These are phyloP conservation scores for Phytophthora sansomeana DNA, from an alignment of 352 stramenopile genomes.

Conservation along the genomic window DNA sequence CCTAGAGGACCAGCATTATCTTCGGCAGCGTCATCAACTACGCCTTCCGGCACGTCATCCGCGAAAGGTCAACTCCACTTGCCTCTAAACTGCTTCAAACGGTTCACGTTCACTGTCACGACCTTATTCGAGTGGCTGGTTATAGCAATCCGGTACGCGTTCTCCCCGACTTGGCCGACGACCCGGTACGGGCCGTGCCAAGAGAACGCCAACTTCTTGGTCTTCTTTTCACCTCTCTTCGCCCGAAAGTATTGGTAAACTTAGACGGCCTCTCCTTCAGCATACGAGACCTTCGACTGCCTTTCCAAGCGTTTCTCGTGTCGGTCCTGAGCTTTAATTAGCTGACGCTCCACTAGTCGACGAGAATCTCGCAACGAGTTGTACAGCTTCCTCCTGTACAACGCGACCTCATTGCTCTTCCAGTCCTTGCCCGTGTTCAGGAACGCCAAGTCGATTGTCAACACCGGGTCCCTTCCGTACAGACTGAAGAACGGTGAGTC, in stretches of 20 bases:
- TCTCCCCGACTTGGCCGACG: not conserved
- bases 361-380: not conserved
- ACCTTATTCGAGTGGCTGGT: not conserved
- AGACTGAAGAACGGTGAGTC: slow-evolving; percentile 4
- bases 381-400: not conserved
- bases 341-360: slow-evolving; percentile 1
- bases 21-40: too few species aligned
- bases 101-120: slow-evolving; percentile 8
- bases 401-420: slow-evolving; percentile 1
- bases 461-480: slow-evolving; percentile 1
- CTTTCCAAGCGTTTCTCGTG: not conserved
- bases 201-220: slow-evolving; percentile 7
- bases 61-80: slow-evolving; percentile 1
- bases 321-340: not conserved
- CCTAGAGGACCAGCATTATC: not conserved
- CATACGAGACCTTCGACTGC: not conserved
- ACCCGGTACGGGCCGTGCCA: not conserved
- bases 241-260: slow-evolving; percentile 3
- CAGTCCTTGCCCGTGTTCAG: not conserved
- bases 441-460: slow-evolving; percentile 2
- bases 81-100: not conserved
- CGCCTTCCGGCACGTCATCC: not conserved
- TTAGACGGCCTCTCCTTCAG: not conserved
- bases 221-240: not conserved
- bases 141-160: not conserved